These are phyloP conservation scores for Mariannaea sp. DNA, from an alignment of 2,329 filamentous ascomycete species.

Conservation along the genomic window DNA sequence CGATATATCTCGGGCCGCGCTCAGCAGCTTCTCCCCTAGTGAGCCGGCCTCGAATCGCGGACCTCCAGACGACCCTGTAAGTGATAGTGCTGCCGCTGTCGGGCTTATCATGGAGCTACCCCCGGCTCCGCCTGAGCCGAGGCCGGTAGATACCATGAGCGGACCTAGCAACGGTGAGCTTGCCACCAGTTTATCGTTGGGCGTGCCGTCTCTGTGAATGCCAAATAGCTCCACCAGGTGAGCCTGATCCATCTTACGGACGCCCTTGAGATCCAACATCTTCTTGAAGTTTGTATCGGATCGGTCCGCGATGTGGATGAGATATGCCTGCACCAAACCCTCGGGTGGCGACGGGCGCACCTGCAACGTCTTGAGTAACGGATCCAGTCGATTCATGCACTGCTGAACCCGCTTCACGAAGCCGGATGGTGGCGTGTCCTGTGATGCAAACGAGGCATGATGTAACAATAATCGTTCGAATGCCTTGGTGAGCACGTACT, in stretches of 20 bases:
- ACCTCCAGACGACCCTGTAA: constrained; percentile 40
- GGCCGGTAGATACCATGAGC: constrained; percentile 56
- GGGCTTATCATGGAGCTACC: constrained; percentile 46
- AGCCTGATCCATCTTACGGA: constrained; percentile 80
- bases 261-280: constrained; percentile 92
- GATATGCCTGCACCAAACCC: constrained; percentile 93
- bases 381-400: constrained; percentile 85
- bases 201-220: constrained; percentile 77
- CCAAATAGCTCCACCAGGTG: constrained; percentile 85
- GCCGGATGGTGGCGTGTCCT: constrained; percentile 54
- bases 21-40: constrained; percentile 86
- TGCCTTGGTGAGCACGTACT: constrained; percentile 84
- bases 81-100: constrained; percentile 48
- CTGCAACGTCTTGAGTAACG: constrained; percentile 93
- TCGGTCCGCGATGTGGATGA: constrained; percentile 94
- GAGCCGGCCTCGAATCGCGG: constrained; percentile 78
- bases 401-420: constrained; percentile 87
- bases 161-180: constrained; percentile 73
- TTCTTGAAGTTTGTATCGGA: constrained; percentile 96
- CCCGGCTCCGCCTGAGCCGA: constrained; percentile 46
- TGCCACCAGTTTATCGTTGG: constrained; percentile 70
- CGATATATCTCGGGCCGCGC: constrained; percentile 83
- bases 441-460: constrained; percentile 54
- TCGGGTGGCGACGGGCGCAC: constrained; percentile 90
- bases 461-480: constrained; percentile 72